Conservation (phyloP, 371 early-diverging fungal genomes). For the Basidiobolus meristosporus region DNA sequence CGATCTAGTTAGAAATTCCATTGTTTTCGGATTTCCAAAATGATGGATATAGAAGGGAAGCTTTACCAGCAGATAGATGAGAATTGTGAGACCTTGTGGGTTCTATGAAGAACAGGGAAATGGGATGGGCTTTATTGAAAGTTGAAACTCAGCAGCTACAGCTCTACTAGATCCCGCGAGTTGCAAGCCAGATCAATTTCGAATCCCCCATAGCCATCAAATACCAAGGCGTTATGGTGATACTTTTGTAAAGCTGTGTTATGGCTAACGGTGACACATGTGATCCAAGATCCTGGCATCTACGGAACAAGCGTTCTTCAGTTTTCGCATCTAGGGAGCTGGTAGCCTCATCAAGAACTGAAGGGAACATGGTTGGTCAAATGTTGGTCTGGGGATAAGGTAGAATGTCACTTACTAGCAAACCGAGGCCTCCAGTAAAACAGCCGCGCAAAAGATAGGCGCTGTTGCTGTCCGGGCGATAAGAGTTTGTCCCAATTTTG, state of each 20-base stretch:
- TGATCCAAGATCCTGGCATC: slow-evolving; percentile 23
- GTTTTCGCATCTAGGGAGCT: slow-evolving; percentile 37
- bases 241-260: slow-evolving; percentile 17
- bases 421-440: slow-evolving; percentile 42
- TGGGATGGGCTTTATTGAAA: too few species aligned
- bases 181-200: not conserved
- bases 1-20: too few species aligned
- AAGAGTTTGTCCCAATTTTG: slow-evolving; percentile 41
- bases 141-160: too few species aligned
- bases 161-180: too few species aligned
- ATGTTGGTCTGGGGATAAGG: not conserved
- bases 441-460: slow-evolving; percentile 42
- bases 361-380: not conserved
- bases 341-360: slow-evolving; percentile 55
- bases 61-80: too few species aligned
- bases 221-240: slow-evolving; percentile 19
- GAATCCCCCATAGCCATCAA: slow-evolving; percentile 5
- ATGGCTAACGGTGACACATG: slow-evolving; percentile 51
- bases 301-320: slow-evolving; percentile 24
- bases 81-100: too few species aligned
- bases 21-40: too few species aligned
- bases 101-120: too few species aligned
- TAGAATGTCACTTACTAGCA: slow-evolving; percentile 21
- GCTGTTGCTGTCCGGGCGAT: slow-evolving; percentile 65
- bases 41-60: too few species aligned